Evolutionary conservation across 768 basidiomycete species (phyloP).

Genomic region (Tephrocybe sp.): DNA sequence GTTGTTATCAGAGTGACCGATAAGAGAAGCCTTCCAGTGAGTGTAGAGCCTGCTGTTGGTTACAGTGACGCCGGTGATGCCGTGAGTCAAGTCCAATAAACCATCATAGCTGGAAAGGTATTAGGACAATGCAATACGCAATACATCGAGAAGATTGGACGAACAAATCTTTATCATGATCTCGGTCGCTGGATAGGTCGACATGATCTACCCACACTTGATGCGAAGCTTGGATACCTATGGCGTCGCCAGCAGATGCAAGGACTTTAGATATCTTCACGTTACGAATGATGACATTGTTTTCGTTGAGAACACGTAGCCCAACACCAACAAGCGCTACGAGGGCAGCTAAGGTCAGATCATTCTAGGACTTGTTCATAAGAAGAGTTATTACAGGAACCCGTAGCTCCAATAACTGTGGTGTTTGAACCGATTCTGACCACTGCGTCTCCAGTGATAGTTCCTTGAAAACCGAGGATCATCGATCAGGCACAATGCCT

Average conservation of each 20-base stretch:
- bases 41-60: constrained; percentile 40
- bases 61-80: constrained; percentile 40
- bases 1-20: constrained; percentile 45
- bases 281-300: constrained; percentile 50
- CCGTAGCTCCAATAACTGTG: constrained; percentile 38
- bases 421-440: constrained; percentile 46
- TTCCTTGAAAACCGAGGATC: constrained; percentile 35
- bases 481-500: background rate
- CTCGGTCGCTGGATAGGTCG: constrained; percentile 44
- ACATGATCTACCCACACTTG: constrained; percentile 48
- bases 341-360: background rate
- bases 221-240: constrained; percentile 39
- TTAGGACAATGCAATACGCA: background rate
- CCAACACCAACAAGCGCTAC: constrained; percentile 45
- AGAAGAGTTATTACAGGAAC: constrained; percentile 31
- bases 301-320: constrained; percentile 40
- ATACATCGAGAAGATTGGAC: background rate
- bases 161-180: constrained; percentile 38
- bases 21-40: constrained; percentile 47
- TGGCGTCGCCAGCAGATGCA: constrained; percentile 43
- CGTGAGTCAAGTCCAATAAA: constrained; percentile 45
- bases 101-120: constrained; percentile 40
- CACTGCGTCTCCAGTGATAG: constrained; percentile 42
- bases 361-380: background rate
- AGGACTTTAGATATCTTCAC: constrained; percentile 50